These are phyloP conservation scores for Alternaria rosae DNA, from an alignment of 2,329 filamentous ascomycete genomes.

Conservation along the genomic window DNA sequence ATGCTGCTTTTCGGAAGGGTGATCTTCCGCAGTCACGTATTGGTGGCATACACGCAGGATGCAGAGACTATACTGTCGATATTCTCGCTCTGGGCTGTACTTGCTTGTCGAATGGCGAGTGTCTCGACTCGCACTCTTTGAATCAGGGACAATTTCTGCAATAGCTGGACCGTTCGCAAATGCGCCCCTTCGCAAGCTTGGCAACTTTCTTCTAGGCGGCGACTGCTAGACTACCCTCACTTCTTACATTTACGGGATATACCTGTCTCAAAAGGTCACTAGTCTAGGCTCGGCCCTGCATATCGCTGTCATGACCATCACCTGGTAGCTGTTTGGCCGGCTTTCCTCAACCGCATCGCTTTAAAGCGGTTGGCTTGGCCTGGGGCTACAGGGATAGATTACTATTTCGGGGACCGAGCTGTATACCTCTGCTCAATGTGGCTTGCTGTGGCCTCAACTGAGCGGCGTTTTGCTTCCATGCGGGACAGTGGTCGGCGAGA, in stretches of 20 bases:
- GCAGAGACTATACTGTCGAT: not conserved
- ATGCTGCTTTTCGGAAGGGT: not conserved
- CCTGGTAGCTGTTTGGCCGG: constrained; percentile 2
- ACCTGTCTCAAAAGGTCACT: not conserved
- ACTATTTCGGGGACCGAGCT: constrained; percentile 3
- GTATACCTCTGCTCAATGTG: not conserved
- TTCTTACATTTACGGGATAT: not conserved
- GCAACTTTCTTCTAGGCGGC: not conserved
- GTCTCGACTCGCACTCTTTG: not conserved
- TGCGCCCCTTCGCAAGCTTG: not conserved
- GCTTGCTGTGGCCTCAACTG: constrained; percentile 1
- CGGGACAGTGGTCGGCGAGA: not conserved
- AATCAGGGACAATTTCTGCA: not conserved
- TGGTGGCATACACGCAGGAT: not conserved
- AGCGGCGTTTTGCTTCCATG: not conserved
- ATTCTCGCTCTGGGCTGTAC: not conserved
- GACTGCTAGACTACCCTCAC: not conserved
- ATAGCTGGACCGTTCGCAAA: not conserved
- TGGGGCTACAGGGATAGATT: constrained; percentile 1
- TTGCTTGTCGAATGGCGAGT: constrained; percentile 1
- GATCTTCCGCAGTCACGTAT: not conserved
- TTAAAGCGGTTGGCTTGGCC: not conserved
- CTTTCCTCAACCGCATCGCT: not conserved
- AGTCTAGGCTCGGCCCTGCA: not conserved
- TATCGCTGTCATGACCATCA: not conserved